Evolutionary conservation across 805 yeast species (phyloP), one percentile per base, ranked within the genome.

Genomic region (Pichia kluyveri): DNA sequence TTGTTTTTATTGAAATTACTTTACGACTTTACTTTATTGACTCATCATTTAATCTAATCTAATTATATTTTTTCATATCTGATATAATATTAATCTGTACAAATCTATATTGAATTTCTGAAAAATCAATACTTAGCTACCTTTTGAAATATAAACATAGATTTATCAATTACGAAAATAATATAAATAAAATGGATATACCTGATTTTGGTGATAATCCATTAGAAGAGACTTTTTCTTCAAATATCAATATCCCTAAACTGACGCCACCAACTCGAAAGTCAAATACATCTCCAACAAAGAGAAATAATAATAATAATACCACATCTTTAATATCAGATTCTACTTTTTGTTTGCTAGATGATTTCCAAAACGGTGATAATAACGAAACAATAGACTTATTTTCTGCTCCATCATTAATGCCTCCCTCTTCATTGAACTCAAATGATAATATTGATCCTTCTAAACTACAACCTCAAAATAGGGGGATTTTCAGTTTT

Each of bases 301-400:
- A 34, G 17, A 34, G 37, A 15, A 14, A 8, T 6, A 9, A 14
- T 1, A 34, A 34, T 10, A 15, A 15, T 10, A 34, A 15, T 10
- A 5, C 17, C 2, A 36, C 44, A 31, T 18, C 15, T 1, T 41
- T 47, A 18, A 4, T 23, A 36, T 12, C 15, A 27, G 4, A 17
- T n/a, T 23, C 37, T 6, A 32, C 41, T 1, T 51, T 50, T 6
- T 56, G 51, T 45, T 43, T 59, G 2, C 48, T 63, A 43, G 66
- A 62, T 47, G 67, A 63, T 48, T 62, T 60, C 44, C 61, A 57
- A 32, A 43, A 59, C 7, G 62, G 61, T 10, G 55, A 59, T 47
- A 5, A 8, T 8, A 42, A 40, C 8, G 42, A 44, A 34, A 27
- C 52, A 2, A 44, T 41, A 26, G 40, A 37, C 8, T 26, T 48